phyloP scores from a whole-genome alignment of 495 filamentous ascomycete species.

The Tuber melanosporum region DNA sequence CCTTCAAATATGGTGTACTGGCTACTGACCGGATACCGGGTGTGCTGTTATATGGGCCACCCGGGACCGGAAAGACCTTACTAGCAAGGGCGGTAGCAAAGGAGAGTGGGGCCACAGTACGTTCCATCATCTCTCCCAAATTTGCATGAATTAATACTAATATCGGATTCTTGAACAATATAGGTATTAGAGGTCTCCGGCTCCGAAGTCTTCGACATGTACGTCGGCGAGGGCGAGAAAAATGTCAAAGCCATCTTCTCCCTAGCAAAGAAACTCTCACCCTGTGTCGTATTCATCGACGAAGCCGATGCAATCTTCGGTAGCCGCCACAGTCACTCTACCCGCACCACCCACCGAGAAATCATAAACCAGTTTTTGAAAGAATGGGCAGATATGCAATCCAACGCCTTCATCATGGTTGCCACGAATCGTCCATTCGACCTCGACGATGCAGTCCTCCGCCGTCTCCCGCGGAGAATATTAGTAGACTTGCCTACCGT shows the following conservation, averaged over 20 bases:
- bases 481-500: conserved; percentile 80
- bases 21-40: conserved; percentile 86
- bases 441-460: conserved; percentile 86
- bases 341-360: conserved; percentile 66
- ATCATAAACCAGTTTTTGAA: conserved; percentile 94
- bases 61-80: conserved; percentile 91
- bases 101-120: conserved; percentile 74
- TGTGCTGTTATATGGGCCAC: conserved; percentile 85
- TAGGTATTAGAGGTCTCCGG: conserved; percentile 51
- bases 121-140: background rate
- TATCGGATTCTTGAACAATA: background rate
- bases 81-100: conserved; percentile 94
- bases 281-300: conserved; percentile 93
- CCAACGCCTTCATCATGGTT: conserved; percentile 94
- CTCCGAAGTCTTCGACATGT: conserved; percentile 85
- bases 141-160: conserved; percentile 42
- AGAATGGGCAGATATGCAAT: conserved; percentile 95
- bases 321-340: conserved; percentile 55
- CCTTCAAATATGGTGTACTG: conserved; percentile 91
- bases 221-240: conserved; percentile 92
- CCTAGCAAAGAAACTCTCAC: conserved; percentile 84
- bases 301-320: conserved; percentile 91
- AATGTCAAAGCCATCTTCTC: conserved; percentile 90
- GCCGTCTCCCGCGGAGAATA: conserved; percentile 73
- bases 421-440: conserved; percentile 96